phyloP scores from a whole-genome alignment of 352 stramenopile genomes.

The Pythium graminicola region DNA sequence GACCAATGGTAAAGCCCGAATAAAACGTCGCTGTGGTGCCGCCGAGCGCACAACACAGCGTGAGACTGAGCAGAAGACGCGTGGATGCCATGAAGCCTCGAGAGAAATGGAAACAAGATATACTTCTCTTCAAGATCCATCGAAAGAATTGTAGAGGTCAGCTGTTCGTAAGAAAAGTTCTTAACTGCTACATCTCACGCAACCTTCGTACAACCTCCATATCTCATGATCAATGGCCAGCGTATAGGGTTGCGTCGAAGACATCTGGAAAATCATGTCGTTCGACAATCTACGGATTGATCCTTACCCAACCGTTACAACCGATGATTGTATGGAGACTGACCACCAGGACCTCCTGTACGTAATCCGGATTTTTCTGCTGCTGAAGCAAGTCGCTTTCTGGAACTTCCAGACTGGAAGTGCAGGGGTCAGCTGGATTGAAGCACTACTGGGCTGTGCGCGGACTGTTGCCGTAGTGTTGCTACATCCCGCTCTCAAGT shows the following conservation, averaged over 20 bases:
- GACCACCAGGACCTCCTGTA: too few relatives aligned
- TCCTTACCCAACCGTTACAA: constrained; percentile 10
- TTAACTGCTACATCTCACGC: too few relatives aligned
- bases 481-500: background rate
- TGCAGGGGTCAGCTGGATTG: too few relatives aligned
- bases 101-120: background rate
- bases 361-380: too few relatives aligned
- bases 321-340: too few relatives aligned
- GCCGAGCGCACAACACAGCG: background rate
- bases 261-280: constrained; percentile 5
- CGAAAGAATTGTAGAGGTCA: constrained; percentile 3
- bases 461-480: too few relatives aligned
- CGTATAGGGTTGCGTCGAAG: constrained; percentile 2
- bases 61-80: background rate
- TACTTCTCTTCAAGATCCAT: constrained; percentile 23
- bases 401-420: too few relatives aligned
- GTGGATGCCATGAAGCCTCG: background rate
- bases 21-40: constrained; percentile 30
- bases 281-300: constrained; percentile 3
- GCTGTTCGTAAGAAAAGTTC: background rate
- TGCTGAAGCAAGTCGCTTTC: too few relatives aligned
- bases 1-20: constrained; percentile 54
- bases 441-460: too few relatives aligned
- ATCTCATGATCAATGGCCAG: constrained; percentile 1
- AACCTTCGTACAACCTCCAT: constrained; percentile 7